These are phyloP conservation scores for Reutealis trisperma DNA, from an alignment of 345 rosid genomes.

Conservation along the genomic window DNA sequence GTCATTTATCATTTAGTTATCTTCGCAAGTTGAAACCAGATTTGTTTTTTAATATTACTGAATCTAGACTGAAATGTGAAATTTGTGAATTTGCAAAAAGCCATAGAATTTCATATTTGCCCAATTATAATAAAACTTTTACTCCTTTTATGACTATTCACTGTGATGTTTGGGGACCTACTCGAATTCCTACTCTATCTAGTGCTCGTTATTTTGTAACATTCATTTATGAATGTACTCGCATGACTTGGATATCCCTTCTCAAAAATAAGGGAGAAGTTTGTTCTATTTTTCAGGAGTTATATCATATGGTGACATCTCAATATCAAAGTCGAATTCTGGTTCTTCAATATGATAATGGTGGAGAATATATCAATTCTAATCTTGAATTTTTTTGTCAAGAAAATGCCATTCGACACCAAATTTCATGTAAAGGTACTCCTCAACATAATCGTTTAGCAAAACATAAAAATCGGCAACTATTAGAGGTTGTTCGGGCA, in stretches of 20 bases:
- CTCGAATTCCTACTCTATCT: not conserved
- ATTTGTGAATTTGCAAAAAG: constrained; percentile 11
- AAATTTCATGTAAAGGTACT: not conserved
- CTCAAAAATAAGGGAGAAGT: not conserved
- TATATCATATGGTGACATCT: not conserved
- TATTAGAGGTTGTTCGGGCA: not conserved
- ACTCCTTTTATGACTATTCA: constrained; percentile 4
- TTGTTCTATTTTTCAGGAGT: not conserved
- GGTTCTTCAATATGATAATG: not conserved
- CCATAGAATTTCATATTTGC: not conserved
- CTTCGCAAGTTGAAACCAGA: not conserved
- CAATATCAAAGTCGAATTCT: not conserved
- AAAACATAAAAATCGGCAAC: not conserved
- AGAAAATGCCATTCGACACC: not conserved
- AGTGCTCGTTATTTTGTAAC: constrained; percentile 7
- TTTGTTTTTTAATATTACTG: not conserved
- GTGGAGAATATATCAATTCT: not conserved
- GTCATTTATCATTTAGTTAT: not conserved
- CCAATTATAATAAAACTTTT: not conserved
- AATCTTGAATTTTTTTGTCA: not conserved
- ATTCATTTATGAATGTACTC: constrained; percentile 19
- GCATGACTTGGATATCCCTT: constrained; percentile 2
- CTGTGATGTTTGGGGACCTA: constrained; percentile 11
- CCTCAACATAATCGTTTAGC: not conserved
- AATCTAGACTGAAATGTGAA: not conserved